These are phyloP conservation scores for Agrostemma githago DNA, from an alignment of 148 eudicot genomes.

Conservation along the genomic window DNA sequence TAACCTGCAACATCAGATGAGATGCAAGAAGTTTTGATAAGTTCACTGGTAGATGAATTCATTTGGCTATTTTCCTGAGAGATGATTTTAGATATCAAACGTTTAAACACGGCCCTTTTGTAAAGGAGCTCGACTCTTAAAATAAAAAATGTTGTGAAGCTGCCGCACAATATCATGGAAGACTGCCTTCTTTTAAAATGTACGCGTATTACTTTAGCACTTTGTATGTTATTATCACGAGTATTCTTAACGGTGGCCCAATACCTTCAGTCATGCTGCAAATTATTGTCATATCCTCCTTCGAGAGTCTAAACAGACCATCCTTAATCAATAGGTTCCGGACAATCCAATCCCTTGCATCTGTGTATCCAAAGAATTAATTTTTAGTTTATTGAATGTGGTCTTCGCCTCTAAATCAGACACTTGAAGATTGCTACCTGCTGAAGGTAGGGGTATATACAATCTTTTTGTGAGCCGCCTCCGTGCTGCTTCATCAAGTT, in stretches of 20 bases:
- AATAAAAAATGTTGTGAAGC: neutral
- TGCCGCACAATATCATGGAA: neutral
- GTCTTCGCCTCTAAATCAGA: conserved; percentile 11
- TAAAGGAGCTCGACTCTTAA: neutral
- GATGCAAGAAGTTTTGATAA: neutral
- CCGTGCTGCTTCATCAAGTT: conserved; percentile 99
- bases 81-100: neutral
- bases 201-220: too few relatives aligned
- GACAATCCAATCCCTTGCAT: conserved; percentile 92
- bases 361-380: conserved; percentile 35
- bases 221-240: neutral
- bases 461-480: conserved; percentile 95
- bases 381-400: neutral
- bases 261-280: conserved; percentile 90
- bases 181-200: neutral
- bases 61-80: neutral
- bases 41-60: neutral
- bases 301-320: conserved; percentile 73
- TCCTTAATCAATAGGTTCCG: conserved; percentile 81
- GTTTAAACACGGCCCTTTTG: neutral
- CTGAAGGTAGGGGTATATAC: conserved; percentile 88
- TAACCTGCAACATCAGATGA: conserved; percentile 47
- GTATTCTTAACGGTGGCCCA: neutral
- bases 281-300: conserved; percentile 56
- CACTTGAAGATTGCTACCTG: conserved; percentile 45